A percentile compares a stretch with the other conserved stretches of the same genome.
Evolutionary conservation across 2,329 filamentous ascomycete species (phyloP).

Genomic region (Trichoderma aggressivum): DNA sequence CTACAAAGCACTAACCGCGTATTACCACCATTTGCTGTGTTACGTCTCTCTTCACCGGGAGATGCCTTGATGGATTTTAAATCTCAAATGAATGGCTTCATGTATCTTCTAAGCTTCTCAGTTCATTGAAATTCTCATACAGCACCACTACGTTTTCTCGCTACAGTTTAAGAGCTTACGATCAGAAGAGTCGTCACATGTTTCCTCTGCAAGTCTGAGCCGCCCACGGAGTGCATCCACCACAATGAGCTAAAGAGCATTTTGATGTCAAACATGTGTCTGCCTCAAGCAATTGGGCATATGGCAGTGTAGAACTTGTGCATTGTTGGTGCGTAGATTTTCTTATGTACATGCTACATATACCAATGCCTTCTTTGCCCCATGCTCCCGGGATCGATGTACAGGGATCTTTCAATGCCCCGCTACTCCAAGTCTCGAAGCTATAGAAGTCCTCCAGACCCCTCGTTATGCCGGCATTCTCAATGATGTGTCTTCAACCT

Average conservation of each 20-base stretch:
- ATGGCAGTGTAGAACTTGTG: neutral
- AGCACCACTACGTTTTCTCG: neutral
- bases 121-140: neutral
- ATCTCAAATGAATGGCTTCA: neutral
- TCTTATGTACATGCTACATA: neutral
- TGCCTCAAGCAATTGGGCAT: neutral
- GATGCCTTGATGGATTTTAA: neutral
- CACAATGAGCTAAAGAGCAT: neutral
- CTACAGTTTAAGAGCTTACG: neutral
- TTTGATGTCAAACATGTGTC: neutral
- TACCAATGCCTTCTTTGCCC: neutral
- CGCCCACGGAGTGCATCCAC: neutral
- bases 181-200: neutral
- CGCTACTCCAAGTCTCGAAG: neutral
- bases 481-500: neutral
- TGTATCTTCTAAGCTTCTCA: neutral
- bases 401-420: slow-evolving; percentile 4
- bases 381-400: neutral
- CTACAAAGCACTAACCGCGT: neutral
- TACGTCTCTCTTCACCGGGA: neutral
- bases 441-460: neutral
- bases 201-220: neutral
- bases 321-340: neutral
- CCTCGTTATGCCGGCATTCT: neutral
- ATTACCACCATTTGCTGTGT: neutral